Percentiles rank a stretch among this genome's conserved stretches.
Evolutionary conservation across 2,329 filamentous ascomycete genomes (phyloP).

Genomic region (Thelonectria discophora): DNA sequence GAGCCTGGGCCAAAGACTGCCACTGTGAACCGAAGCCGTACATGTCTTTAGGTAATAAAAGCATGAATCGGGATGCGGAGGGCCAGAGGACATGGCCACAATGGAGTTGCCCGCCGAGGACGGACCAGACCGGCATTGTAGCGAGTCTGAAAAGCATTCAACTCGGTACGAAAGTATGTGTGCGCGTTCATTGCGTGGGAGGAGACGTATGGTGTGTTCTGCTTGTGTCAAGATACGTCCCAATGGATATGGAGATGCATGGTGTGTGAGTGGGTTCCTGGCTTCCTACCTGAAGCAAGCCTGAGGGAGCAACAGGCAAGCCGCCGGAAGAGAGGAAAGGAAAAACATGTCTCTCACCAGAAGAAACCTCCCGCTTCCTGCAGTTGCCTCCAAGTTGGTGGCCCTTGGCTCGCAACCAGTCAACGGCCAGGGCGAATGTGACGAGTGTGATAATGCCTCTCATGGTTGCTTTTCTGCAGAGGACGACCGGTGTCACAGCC

Average conservation of each 20-base stretch:
- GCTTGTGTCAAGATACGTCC: slow-evolving; percentile 5
- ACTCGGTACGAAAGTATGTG: slow-evolving; percentile 1
- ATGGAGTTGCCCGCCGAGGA: slow-evolving; percentile 14
- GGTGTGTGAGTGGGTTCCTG: slow-evolving; percentile 19
- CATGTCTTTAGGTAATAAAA: slow-evolving; percentile 10
- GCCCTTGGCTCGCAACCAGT: neutral
- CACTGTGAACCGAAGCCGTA: slow-evolving; percentile 15
- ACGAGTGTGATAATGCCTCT: slow-evolving; percentile 21
- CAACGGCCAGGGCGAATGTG: slow-evolving; percentile 1
- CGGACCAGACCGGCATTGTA: neutral
- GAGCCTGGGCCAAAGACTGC: slow-evolving; percentile 22
- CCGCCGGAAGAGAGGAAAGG: slow-evolving; percentile 15
- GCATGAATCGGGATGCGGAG: slow-evolving; percentile 10
- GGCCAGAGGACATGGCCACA: slow-evolving; percentile 1
- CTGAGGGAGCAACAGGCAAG: slow-evolving; percentile 8
- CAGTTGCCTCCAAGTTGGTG: too few species aligned
- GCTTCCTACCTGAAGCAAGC: slow-evolving; percentile 22
- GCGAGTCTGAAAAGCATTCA: neutral
- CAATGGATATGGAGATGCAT: slow-evolving; percentile 13
- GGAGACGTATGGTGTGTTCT: neutral
- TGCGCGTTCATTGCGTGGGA: slow-evolving; percentile 1
- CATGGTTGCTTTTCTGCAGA: slow-evolving; percentile 18
- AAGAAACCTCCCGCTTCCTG: too few species aligned
- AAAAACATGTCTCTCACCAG: too few species aligned
- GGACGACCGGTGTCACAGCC: slow-evolving; percentile 22